phyloP scores from a whole-genome alignment of 2,329 filamentous ascomycete genomes.

The Massarina eburnea region DNA sequence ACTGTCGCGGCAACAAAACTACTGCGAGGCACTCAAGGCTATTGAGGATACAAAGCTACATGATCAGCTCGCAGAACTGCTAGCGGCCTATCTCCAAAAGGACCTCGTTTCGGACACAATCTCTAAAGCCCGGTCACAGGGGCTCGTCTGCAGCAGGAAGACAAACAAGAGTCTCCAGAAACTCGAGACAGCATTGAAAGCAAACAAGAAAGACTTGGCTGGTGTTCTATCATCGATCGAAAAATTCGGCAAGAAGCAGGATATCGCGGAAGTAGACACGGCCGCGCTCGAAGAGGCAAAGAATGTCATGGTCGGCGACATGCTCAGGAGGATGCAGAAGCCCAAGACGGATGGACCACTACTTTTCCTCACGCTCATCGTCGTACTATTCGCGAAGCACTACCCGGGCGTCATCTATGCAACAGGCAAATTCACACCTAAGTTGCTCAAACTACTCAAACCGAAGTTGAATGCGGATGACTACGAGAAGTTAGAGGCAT shows the following conservation, averaged over 20 bases:
- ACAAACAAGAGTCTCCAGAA: constrained; percentile 34
- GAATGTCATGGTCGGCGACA: constrained; percentile 30
- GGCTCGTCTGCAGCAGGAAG: constrained; percentile 32
- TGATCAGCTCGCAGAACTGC: constrained; percentile 37
- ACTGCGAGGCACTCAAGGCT: constrained; percentile 24
- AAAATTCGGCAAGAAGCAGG: constrained; percentile 40
- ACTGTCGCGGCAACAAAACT: constrained; percentile 23
- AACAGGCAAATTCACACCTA: constrained; percentile 45
- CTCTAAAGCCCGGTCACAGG: constrained; percentile 32
- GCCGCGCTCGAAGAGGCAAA: constrained; percentile 22
- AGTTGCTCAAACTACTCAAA: constrained; percentile 41
- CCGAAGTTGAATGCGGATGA: constrained; percentile 17
- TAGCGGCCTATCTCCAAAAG: constrained; percentile 31
- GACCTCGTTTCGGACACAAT: constrained; percentile 39
- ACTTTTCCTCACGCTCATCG: constrained; percentile 40
- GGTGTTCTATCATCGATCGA: constrained; percentile 21
- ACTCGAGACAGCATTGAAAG: constrained; percentile 24
- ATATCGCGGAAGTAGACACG: constrained; percentile 13
- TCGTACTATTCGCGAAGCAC: constrained; percentile 35
- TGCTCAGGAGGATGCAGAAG: constrained; percentile 38
- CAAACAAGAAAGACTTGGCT: constrained; percentile 14
- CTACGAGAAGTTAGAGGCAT: constrained; percentile 35
- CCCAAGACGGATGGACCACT: constrained; percentile 39
- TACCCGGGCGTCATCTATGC: constrained; percentile 41
- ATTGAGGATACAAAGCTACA: constrained; percentile 34